phyloP scores from a whole-genome alignment of 768 basidiomycete species.

The Leccinum arenicola region DNA sequence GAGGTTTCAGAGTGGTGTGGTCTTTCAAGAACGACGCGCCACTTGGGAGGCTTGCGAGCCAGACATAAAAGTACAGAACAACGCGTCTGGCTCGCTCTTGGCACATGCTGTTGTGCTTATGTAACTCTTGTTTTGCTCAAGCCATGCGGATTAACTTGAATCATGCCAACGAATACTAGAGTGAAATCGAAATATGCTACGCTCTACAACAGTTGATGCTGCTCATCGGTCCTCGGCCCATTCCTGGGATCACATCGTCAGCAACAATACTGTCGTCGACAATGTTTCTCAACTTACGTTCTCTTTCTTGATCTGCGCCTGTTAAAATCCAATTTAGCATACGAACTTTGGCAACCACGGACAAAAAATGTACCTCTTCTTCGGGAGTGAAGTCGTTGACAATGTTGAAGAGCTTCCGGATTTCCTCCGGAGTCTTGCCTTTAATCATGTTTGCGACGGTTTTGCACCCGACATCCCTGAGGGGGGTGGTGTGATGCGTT shows the following conservation, averaged over 20 bases:
- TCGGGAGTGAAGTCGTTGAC: slow-evolving; percentile 99
- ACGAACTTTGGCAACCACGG: not conserved
- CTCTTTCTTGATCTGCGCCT: slow-evolving; percentile 99
- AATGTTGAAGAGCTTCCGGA: slow-evolving; percentile 97
- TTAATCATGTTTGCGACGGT: slow-evolving; percentile 99
- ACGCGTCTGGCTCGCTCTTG: not conserved
- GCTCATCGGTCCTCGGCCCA: slow-evolving; percentile 89
- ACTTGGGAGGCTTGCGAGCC: not conserved
- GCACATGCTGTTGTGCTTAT: slow-evolving; percentile 17
- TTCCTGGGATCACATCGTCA: slow-evolving; percentile 51
- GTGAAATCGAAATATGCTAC: slow-evolving; percentile 24
- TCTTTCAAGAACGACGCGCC: slow-evolving; percentile 2
- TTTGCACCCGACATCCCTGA: slow-evolving; percentile 95
- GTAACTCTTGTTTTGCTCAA: slow-evolving; percentile 14
- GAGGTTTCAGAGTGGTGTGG: not conserved
- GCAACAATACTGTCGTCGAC: slow-evolving; percentile 12
- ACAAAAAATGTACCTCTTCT: slow-evolving; percentile 71
- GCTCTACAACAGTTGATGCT: slow-evolving; percentile 18
- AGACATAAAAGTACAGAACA: slow-evolving; percentile 1
- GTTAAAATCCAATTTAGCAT: slow-evolving; percentile 11
- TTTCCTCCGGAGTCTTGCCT: slow-evolving; percentile 99
- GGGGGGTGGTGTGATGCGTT: not conserved
- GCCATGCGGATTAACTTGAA: slow-evolving; percentile 20
- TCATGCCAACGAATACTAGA: slow-evolving; percentile 18
- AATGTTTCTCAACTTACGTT: slow-evolving; percentile 59